Evolutionary conservation across 345 rosid species (phyloP), one percentile per base, ranked within the genome.

Genomic region (Cardamine occulta): DNA sequence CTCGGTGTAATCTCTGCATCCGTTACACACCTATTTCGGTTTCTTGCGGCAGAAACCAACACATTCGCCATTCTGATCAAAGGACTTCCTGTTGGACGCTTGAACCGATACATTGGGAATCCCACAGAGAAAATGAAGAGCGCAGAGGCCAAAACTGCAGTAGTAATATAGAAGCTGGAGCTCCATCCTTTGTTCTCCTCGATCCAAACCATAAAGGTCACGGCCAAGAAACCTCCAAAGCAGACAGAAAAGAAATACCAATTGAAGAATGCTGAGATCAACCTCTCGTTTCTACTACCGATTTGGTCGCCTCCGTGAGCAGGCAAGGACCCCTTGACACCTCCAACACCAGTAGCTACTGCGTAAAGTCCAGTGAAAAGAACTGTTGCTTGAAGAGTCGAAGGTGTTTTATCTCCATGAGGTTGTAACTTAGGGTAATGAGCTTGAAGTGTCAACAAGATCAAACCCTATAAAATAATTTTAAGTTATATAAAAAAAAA

Each of bases 271-370:
- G 82, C 48, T 3, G 91, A 85, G 66, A 88, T 44, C 1, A 73
- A 70, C 19, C 73, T 31, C 63, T 61, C 82, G 14, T 82, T 80
- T 45, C 45, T 32, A 35, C 68, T 80, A 61, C 83, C 87, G 19
- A 85, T 66, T 70, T 88, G 93, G 80, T 88, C 96, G 4, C 87
- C 92, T 0, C 95, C 90, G 1, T 86, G 96, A 8, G 88, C 84
- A 13, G 89, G 90, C 76, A 88, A 65, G 0, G 87, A 21, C 0
- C 87, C 93, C 76, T 88, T 88, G 52, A 86, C 63, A 24, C 96
- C 96, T 44, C 89, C 91, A 34, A 81, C 84, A 10, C 93, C 91
- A 0, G 32, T 60, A 24, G 91, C 96, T 54, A 86, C 73, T 2
- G 83, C 76, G 3, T 86, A 90, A 14, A 88, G 80, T 6, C 88